phyloP scores from a whole-genome alignment of 148 eudicot species.

The Rhododendron simsii region DNA sequence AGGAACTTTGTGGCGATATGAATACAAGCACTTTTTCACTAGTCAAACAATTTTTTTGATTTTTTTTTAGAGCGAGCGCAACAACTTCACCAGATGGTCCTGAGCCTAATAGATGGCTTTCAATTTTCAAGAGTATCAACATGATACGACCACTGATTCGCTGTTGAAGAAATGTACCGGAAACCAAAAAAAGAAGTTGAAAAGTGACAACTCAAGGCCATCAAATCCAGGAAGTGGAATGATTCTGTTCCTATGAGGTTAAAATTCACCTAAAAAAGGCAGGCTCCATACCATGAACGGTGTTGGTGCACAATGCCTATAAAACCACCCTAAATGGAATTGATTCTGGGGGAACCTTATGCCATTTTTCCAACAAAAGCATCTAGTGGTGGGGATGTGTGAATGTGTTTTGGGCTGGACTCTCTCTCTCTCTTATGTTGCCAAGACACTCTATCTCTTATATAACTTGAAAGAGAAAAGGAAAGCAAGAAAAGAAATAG shows the following conservation, averaged over 20 bases:
- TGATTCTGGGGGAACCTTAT: neutral
- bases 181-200: neutral
- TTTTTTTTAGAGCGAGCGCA: neutral
- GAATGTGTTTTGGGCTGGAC: neutral
- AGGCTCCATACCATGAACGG: neutral
- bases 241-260: neutral
- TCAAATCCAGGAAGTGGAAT: neutral
- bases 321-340: neutral
- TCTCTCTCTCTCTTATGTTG: too few relatives aligned
- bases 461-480: neutral
- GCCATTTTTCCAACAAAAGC: neutral
- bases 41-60: neutral
- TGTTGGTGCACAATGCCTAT: neutral
- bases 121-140: neutral
- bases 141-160: neutral
- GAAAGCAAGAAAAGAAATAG: neutral
- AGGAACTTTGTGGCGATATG: neutral
- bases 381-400: neutral
- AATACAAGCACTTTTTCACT: neutral
- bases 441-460: too few relatives aligned
- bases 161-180: neutral
- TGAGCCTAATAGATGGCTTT: neutral
- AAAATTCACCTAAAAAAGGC: neutral
- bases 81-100: neutral
- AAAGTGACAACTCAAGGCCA: neutral